Evolutionary conservation across 805 yeast genomes (phyloP), one percentile per base, ranked within the genome.

Genomic region (Pichia occidentalis): DNA sequence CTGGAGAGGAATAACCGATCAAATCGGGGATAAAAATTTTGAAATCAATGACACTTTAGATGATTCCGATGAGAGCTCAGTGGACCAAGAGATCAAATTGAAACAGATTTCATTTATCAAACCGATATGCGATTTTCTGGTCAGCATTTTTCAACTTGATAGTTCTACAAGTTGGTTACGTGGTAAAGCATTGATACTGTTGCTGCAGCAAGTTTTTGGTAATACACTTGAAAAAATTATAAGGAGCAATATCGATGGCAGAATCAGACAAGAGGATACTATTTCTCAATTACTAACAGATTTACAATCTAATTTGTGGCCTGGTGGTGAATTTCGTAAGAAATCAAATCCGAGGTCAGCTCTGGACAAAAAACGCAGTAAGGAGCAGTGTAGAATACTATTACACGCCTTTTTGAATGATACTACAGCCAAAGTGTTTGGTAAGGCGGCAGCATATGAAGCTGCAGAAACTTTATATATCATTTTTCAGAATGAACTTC

Each of bases 161-260:
- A 56, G 46, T 13, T 68, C 83, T 2, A 77, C 75, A 32, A 75
- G 77, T 32, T 85, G 95, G 95, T 59, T 88, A 2, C 64, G 95
- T 37, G 97, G 95, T 0, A 66, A 87, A 30, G 95, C 96, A 0
- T 66, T 86, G 7, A 69, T 87, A 26, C 77, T 86, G 5, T 75
- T 88, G 4, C 61, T 88, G 37, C 96, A 87, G 56, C 95, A 86
- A 54, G 58, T 88, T 1, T 67, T 88, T 26, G 97, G 97, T 0
- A 83, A 90, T 2, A 82, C 96, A 0, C 80, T 61, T 36, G 96
- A 88, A 52, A 79, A 76, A 52, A 74, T 72, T 37, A 68, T 77
- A 4, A 61, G 78, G 28, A 67, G 69, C 21, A 62, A 62, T 41
- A 56, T 73, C 23, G 62, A 65, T 26, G 50, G 49, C 2, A 50